Conservation (phyloP, 441 rosid genomes). For the Adansonia rubrostipa region DNA sequence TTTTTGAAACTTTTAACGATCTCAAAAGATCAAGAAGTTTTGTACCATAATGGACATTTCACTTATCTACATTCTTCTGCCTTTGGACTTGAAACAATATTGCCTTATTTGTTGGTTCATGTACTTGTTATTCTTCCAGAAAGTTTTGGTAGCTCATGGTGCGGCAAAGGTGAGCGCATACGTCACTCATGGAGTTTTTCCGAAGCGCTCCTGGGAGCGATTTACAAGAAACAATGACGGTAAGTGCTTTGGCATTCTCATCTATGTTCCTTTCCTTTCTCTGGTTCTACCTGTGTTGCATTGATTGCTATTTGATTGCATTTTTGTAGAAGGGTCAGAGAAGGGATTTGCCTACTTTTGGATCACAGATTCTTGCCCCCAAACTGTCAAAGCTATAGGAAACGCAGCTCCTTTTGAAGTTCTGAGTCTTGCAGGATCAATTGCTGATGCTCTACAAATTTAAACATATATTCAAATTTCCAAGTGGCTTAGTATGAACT, state of each 20-base stretch:
- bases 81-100: background rate
- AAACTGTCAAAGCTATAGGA: constrained; percentile 73
- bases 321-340: constrained; percentile 40
- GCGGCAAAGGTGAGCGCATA: constrained; percentile 95
- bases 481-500: background rate
- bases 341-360: constrained; percentile 82
- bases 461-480: constrained; percentile 32
- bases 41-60: background rate
- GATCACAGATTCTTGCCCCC: constrained; percentile 97
- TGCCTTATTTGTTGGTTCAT: background rate
- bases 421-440: constrained; percentile 87
- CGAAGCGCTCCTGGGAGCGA: constrained; percentile 87
- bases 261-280: background rate
- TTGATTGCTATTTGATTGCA: constrained; percentile 18
- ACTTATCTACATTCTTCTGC: background rate
- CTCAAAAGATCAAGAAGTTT: background rate
- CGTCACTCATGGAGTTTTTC: constrained; percentile 97
- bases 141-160: constrained; percentile 87
- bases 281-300: background rate
- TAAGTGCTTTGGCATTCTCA: constrained; percentile 30
- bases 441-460: constrained; percentile 85
- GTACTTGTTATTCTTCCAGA: constrained; percentile 47
- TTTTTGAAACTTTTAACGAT: background rate
- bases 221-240: constrained; percentile 65
- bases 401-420: constrained; percentile 85